Evolutionary conservation across 495 filamentous ascomycete species (phyloP).

Genomic region (Cryomyces antarcticus): DNA sequence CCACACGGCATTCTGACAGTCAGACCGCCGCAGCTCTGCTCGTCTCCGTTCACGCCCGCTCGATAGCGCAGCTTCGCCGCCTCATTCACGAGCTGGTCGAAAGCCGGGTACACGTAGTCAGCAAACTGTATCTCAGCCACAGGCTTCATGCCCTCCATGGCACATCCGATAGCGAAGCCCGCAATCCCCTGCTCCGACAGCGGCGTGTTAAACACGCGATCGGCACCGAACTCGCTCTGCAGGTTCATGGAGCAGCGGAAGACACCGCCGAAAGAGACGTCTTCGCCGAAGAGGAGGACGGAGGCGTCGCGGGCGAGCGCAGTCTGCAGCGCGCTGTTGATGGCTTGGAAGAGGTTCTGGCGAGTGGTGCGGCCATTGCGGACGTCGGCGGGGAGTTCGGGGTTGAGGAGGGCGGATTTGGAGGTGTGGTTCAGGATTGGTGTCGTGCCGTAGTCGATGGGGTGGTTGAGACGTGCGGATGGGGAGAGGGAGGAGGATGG

Average conservation of each 20-base stretch:
- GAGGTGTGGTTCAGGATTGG: conserved; percentile 64
- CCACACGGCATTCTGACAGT: conserved; percentile 90
- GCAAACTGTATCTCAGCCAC: conserved; percentile 97
- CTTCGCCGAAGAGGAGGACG: conserved; percentile 85
- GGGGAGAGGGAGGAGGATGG: conserved; percentile 22
- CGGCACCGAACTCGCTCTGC: conserved; percentile 62
- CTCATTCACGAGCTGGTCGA: conserved; percentile 95
- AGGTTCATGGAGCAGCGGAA: conserved; percentile 91
- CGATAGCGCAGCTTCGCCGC: conserved; percentile 84
- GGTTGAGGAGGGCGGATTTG: conserved; percentile 41
- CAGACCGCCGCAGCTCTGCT: conserved; percentile 31
- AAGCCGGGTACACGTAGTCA: conserved; percentile 91
- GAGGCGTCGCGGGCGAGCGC: conserved; percentile 70
- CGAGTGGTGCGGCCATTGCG: conserved; percentile 52
- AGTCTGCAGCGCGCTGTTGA: conserved; percentile 71
- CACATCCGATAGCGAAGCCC: conserved; percentile 79
- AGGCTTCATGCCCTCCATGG: conserved; percentile 79
- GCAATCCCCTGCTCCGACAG: conserved; percentile 86
- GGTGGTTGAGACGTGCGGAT: conserved; percentile 52
- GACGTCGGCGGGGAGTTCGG: conserved; percentile 41
- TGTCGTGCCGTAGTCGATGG: conserved; percentile 72
- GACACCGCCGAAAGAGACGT: conserved; percentile 91
- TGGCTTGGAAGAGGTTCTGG: conserved; percentile 79
- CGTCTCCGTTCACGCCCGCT: conserved; percentile 48
- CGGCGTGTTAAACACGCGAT: conserved; percentile 92